A percentile compares a stretch with the other conserved stretches of the same genome.
phyloP scores from a whole-genome alignment of 73 alveolate genomes.

The Effrenium voratum region DNA sequence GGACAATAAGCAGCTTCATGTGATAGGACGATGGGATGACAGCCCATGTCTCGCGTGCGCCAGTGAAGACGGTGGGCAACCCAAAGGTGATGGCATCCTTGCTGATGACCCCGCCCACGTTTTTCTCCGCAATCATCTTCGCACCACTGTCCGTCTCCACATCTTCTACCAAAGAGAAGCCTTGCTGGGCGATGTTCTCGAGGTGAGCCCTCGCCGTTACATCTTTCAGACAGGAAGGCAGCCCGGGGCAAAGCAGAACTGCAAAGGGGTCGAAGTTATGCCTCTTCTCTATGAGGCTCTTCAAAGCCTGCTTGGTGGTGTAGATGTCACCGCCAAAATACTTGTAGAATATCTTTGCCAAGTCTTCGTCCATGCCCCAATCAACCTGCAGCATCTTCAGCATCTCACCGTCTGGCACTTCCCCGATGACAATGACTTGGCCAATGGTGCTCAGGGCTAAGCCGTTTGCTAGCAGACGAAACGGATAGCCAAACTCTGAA shows the following conservation, averaged over 20 bases:
- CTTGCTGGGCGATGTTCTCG: neutral
- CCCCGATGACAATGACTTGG: neutral
- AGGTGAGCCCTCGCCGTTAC: slow-evolving; percentile 5
- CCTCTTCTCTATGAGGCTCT: neutral
- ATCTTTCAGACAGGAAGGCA: neutral
- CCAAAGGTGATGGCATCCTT: slow-evolving; percentile 13
- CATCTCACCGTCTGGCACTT: neutral
- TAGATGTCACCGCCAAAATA: slow-evolving; percentile 18
- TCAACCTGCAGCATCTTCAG: slow-evolving; percentile 13
- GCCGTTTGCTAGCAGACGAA: neutral
- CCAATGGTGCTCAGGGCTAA: neutral
- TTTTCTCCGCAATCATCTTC: neutral
- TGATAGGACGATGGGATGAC: slow-evolving; percentile 6
- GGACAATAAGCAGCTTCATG: neutral
- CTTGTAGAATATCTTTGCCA: neutral
- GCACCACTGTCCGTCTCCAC: slow-evolving; percentile 9
- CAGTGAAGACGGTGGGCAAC: neutral
- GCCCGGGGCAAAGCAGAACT: neutral
- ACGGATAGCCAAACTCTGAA: neutral
- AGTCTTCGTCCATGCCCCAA: slow-evolving; percentile 7
- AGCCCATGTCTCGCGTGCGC: neutral
- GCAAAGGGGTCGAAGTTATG: neutral
- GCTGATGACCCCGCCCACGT: neutral
- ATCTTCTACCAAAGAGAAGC: neutral
- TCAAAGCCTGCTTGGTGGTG: neutral